Percentiles rank a stretch among this genome's conserved stretches.
phyloP scores from a whole-genome alignment of 2,329 filamentous ascomycete species.

The Pyrenophora tritici-repentis region DNA sequence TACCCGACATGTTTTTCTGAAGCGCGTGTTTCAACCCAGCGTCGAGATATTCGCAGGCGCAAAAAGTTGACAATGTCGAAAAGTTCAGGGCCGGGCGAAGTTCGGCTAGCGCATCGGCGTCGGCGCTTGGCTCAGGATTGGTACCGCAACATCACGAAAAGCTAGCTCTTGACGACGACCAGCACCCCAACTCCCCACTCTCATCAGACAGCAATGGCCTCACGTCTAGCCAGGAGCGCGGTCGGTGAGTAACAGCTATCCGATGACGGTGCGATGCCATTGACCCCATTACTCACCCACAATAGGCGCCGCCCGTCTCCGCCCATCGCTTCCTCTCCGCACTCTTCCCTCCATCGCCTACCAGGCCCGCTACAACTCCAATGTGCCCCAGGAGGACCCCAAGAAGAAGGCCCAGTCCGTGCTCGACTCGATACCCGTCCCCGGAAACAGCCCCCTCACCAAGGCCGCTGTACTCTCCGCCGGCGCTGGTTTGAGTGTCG shows the following conservation, averaged over 20 bases:
- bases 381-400: constrained; percentile 82
- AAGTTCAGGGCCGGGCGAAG: constrained; percentile 26
- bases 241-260: constrained; percentile 70
- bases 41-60: constrained; percentile 2
- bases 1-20: constrained; percentile 43
- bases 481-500: constrained; percentile 85
- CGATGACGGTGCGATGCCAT: constrained; percentile 46
- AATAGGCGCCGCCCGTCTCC: constrained; percentile 86
- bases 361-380: constrained; percentile 73
- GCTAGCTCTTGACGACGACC: constrained; percentile 29
- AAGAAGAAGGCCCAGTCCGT: constrained; percentile 97
- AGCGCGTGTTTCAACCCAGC: not conserved
- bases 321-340: constrained; percentile 73
- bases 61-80: constrained; percentile 19
- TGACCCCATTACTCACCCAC: constrained; percentile 44
- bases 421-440: constrained; percentile 88
- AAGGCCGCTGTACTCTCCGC: constrained; percentile 98
- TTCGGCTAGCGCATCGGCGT: constrained; percentile 31
- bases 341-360: constrained; percentile 74
- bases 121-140: constrained; percentile 24
- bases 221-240: constrained; percentile 93
- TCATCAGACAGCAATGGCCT: constrained; percentile 80
- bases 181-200: constrained; percentile 46
- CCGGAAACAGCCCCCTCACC: constrained; percentile 88
- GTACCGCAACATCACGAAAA: constrained; percentile 33